Conservation (phyloP, 2,329 filamentous ascomycete species). For the Gaeumannomyces tritici region DNA sequence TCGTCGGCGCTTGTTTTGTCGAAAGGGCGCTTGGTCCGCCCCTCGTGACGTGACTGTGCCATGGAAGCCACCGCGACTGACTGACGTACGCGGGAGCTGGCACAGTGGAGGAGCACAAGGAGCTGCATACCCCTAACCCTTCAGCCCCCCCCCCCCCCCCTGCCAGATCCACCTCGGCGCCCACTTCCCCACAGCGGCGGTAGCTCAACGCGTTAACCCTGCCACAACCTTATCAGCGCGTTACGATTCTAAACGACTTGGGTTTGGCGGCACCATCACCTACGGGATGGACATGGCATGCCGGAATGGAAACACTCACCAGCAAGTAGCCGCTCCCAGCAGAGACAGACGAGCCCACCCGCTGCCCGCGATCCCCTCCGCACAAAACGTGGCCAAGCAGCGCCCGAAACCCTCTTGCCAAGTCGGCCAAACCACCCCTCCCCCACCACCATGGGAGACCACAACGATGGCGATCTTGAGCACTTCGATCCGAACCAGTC, state of each 20-base stretch:
- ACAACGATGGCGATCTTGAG: slow-evolving; percentile 19
- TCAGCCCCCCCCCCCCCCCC: neutral
- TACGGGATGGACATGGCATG: no score
- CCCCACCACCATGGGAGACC: slow-evolving; percentile 1
- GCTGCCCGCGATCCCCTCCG: neutral
- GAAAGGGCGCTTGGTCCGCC: neutral
- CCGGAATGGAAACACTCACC: neutral
- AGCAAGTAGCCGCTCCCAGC: no score
- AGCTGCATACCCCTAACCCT: neutral
- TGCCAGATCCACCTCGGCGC: neutral
- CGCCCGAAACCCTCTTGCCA: neutral
- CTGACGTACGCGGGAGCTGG: neutral
- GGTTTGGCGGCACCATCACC: neutral
- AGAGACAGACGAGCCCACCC: no score
- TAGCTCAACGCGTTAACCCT: neutral
- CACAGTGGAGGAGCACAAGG: neutral
- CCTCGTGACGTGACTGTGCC: neutral
- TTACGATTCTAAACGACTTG: neutral
- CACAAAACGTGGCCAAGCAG: neutral
- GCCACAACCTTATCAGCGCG: neutral
- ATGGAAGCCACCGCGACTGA: neutral
- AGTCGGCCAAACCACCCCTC: neutral
- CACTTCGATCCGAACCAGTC: slow-evolving; percentile 79
- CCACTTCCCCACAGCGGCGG: no score
- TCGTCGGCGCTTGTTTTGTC: neutral